Base-by-base conservation (phyloP, 1,139 yeast genomes). In the Candida albicans region DNA sequence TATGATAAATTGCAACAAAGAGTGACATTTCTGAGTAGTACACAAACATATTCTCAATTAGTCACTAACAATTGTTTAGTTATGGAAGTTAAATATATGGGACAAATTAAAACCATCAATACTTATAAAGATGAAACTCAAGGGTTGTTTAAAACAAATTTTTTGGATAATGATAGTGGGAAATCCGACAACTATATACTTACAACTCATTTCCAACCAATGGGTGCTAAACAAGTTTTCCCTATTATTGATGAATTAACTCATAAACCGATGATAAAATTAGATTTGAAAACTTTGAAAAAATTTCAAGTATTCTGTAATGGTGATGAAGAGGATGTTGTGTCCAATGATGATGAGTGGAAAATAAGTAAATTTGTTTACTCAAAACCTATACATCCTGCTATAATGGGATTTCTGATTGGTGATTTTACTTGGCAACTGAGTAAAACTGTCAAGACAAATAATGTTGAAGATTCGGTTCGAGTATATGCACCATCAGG, bases 131-230 rank as follows among this genome's bases (percentile, higher is more conserved):
- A 84, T 52, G 61, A 61, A 38, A 84, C 90, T 1, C 69, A 63
- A 40, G 93, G 93, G n/a, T 61, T 84, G 2, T 84, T 82, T 70
- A 81, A 80, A 53, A 81, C 88, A 1, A 81, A 82, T 54, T 82
- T 81, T 55, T 67, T 73, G 45, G 81, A 77, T 51, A 67, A 73
- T 4, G 59, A 67, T 15, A 64, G 75, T 2, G 82, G 82, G 10
- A 67, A 60, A 28, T 64, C 83, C 1, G 59, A 65, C 45, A 75
- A 78, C 48, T 73, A 65, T 45, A 64, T 84, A 12, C 57, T 84
- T 34, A 82, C 89, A 0, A 83, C 93, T 1, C 91, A 86, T 55
- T 73, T 81, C 35, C 91, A 84, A 57, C 90, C 93, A 0, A 71
- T 73, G 28, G 82, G 74, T 49, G 84, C 88, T 2, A 69, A 84